phyloP scores from a whole-genome alignment of 345 rosid species.

The Arabidopsis thaliana region DNA sequence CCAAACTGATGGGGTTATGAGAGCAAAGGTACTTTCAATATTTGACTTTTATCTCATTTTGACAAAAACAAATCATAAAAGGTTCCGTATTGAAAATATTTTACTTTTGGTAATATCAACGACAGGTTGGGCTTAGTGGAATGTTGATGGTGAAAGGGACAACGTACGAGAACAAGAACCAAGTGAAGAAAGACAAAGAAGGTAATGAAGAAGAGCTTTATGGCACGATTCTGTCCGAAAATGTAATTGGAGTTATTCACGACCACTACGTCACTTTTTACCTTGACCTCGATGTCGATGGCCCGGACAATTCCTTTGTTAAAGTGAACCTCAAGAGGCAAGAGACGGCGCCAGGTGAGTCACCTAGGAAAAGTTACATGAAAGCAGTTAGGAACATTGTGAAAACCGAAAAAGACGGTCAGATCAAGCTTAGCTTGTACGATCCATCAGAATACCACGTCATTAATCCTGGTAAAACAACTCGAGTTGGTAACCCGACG shows the following conservation, averaged over 20 bases:
- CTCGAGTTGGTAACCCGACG: constrained; percentile 69
- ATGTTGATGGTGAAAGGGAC: constrained; percentile 73
- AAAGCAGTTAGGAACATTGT: constrained; percentile 52
- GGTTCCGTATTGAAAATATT: neutral
- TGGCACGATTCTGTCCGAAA: constrained; percentile 60
- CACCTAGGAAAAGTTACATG: constrained; percentile 68
- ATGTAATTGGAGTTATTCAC: constrained; percentile 65
- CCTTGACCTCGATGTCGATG: constrained; percentile 69
- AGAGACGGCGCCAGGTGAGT: constrained; percentile 49
- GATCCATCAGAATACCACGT: constrained; percentile 76
- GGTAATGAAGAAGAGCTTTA: constrained; percentile 48
- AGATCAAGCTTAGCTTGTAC: constrained; percentile 61
- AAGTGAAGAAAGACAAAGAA: constrained; percentile 43
- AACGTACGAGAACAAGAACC: constrained; percentile 44
- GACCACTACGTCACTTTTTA: constrained; percentile 66
- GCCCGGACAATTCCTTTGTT: constrained; percentile 59
- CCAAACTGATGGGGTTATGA: constrained; percentile 69
- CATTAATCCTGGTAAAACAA: constrained; percentile 57
- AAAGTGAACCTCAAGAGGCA: constrained; percentile 61
- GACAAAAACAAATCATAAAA: neutral
- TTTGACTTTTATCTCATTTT: neutral
- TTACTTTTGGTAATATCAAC: neutral
- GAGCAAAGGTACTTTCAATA: constrained; percentile 50
- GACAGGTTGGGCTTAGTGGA: constrained; percentile 64
- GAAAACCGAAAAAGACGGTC: constrained; percentile 67